Conservation (phyloP, 2,329 filamentous ascomycete species). For the Colletotrichum sp. region DNA sequence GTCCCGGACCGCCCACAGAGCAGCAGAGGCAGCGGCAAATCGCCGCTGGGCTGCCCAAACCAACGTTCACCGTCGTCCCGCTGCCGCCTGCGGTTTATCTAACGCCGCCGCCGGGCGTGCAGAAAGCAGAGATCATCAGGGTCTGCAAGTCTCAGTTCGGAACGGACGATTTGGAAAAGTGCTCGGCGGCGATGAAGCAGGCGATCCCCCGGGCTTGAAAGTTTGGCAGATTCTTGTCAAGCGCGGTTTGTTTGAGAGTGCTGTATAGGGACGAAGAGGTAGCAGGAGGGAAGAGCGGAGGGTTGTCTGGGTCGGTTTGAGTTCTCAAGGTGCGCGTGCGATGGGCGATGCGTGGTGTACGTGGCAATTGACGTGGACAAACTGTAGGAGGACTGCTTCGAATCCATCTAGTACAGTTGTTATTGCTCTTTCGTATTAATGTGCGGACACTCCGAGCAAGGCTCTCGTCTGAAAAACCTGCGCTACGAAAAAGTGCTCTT, state of each 20-base stretch:
- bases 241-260: background rate
- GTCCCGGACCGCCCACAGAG: too few relatives aligned
- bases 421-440: background rate
- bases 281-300: too few relatives aligned
- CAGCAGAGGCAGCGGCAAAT: background rate
- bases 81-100: background rate
- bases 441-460: background rate
- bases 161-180: background rate
- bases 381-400: background rate
- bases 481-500: background rate
- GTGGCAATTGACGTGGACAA: background rate
- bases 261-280: background rate
- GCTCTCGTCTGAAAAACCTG: background rate
- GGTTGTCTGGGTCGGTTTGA: background rate
- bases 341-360: background rate
- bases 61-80: background rate
- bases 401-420: background rate
- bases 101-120: background rate
- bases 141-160: background rate
- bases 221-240: background rate
- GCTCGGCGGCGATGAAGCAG: background rate
- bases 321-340: background rate
- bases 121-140: background rate
- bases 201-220: background rate
- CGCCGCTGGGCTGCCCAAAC: background rate